Percentiles rank a stretch among this genome's conserved stretches.
Conservation (phyloP, 1,139 yeast genomes). For the Suhomyces wounanorum region DNA sequence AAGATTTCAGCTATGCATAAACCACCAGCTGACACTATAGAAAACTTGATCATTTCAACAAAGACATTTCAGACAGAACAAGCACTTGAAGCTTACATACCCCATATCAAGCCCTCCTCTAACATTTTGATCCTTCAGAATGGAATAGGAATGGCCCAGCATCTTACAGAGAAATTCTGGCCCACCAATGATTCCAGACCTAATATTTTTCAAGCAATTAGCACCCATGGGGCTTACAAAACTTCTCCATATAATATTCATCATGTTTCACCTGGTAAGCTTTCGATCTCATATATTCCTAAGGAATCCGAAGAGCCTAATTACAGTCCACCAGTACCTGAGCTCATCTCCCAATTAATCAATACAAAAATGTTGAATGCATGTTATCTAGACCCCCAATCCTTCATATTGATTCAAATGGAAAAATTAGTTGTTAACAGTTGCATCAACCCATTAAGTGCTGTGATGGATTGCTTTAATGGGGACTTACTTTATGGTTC, state of each 20-base stretch:
- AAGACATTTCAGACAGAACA: constrained; percentile 57
- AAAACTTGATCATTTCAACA: constrained; percentile 60
- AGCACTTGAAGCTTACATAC: constrained; percentile 49
- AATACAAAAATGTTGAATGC: constrained; percentile 43
- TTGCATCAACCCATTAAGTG: constrained; percentile 74
- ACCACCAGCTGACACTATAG: constrained; percentile 30
- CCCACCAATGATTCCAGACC: constrained; percentile 50
- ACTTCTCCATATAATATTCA: constrained; percentile 47
- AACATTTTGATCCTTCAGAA: constrained; percentile 73
- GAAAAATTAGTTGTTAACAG: constrained; percentile 77
- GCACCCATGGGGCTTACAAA: constrained; percentile 75
- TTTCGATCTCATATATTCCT: constrained; percentile 48
- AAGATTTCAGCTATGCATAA: constrained; percentile 14
- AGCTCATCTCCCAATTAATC: constrained; percentile 34
- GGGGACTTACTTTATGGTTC: constrained; percentile 58
- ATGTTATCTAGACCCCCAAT: constrained; percentile 48
- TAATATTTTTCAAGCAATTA: constrained; percentile 67
- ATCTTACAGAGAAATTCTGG: constrained; percentile 58
- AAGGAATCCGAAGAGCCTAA: constrained; percentile 2
- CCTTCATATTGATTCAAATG: constrained; percentile 62
- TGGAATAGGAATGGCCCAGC: constrained; percentile 70
- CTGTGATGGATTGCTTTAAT: constrained; percentile 67
- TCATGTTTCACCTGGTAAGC: constrained; percentile 69
- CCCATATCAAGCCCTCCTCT: constrained; percentile 43
- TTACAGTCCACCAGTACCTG: constrained; percentile 23